phyloP scores from a whole-genome alignment of 306 rosid genomes.

The Comarum palustre region DNA sequence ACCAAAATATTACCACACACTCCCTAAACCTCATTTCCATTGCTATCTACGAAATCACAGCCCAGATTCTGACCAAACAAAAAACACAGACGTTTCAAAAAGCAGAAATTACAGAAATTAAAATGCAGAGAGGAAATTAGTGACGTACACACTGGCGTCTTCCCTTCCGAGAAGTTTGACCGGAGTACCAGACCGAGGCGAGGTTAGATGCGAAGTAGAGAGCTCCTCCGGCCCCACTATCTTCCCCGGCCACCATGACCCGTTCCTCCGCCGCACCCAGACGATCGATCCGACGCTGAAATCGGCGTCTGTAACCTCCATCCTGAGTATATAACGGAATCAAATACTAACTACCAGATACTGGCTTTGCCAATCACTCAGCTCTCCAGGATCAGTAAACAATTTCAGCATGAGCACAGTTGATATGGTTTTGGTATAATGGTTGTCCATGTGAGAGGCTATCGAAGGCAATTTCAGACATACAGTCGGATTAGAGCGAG shows the following conservation, averaged over 20 bases:
- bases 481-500: too few relatives aligned
- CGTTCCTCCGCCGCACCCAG: slow-evolving; percentile 64
- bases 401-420: too few relatives aligned
- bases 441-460: too few relatives aligned
- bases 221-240: slow-evolving; percentile 58
- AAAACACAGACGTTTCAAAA: background rate
- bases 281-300: slow-evolving; percentile 59
- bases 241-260: slow-evolving; percentile 71
- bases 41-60: background rate
- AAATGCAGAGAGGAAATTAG: slow-evolving; percentile 1
- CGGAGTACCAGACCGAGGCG: slow-evolving; percentile 66
- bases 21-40: background rate
- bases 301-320: slow-evolving; percentile 51
- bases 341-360: too few relatives aligned
- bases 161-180: slow-evolving; percentile 68
- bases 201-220: slow-evolving; percentile 52
- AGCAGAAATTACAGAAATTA: background rate
- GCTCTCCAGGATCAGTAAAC: too few relatives aligned
- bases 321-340: too few relatives aligned
- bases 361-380: too few relatives aligned
- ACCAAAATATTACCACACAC: background rate
- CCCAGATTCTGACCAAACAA: background rate
- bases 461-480: too few relatives aligned
- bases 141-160: slow-evolving; percentile 61
- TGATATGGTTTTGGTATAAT: too few relatives aligned